Conservation (phyloP, 169 alveolate species). For the Sarcocystis neurona region DNA sequence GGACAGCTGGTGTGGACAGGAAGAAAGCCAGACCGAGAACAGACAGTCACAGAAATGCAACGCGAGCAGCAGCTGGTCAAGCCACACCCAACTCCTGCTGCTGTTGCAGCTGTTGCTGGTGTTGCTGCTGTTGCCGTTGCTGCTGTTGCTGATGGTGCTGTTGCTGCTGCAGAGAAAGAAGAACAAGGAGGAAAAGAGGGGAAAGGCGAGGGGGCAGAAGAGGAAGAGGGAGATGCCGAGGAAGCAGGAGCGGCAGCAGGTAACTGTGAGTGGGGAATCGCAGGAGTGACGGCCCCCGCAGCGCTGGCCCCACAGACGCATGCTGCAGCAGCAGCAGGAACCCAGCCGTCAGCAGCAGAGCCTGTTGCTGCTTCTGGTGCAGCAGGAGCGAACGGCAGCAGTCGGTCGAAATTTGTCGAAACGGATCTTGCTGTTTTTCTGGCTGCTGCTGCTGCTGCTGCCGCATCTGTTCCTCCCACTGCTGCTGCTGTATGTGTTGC, state of each 20-base stretch:
- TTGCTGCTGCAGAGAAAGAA: background rate
- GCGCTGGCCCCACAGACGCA: background rate
- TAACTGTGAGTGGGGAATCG: background rate
- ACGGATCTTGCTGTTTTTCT: background rate
- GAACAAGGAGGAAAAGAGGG: constrained; percentile 8
- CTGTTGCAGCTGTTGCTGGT: too few species aligned
- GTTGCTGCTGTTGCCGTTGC: background rate
- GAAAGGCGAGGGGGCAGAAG: background rate
- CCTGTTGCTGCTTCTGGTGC: background rate
- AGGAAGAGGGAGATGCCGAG: background rate
- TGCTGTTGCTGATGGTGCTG: background rate
- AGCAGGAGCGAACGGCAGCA: background rate
- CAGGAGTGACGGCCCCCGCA: background rate
- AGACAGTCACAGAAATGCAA: background rate
- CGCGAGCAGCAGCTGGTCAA: background rate
- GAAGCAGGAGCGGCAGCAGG: constrained; percentile 1
- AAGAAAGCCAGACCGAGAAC: background rate
- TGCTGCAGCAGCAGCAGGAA: background rate
- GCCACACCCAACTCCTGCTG: too few species aligned
- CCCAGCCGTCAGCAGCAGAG: background rate
- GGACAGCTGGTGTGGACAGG: background rate
- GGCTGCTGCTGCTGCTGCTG: constrained; percentile 13
- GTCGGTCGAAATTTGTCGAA: background rate
- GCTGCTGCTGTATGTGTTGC: background rate
- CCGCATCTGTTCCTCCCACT: background rate